Evolutionary conservation across 1,284 basidiomycete species (phyloP), one percentile per base, ranked within the genome.

Genomic region (Rhodotorula sp.): DNA sequence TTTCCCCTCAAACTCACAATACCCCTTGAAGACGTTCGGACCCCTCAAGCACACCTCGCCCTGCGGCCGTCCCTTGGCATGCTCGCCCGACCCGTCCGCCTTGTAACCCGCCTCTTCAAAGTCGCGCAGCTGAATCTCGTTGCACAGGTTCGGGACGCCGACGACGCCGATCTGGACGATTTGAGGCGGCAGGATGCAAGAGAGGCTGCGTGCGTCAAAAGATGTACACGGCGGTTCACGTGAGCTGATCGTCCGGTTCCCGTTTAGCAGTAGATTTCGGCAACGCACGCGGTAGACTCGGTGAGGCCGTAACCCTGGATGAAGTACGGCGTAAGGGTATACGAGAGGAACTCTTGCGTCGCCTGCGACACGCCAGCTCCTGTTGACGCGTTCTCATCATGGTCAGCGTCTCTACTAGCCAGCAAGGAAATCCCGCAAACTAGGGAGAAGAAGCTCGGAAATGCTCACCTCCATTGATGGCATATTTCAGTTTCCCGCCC

Each of bases 271-370:
- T 20, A 44, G 42, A n/a, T n/a, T 24, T 7, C 24, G 14, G 14
- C 5, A 15, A 54, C 64, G 44, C 24, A 66, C 64, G 64, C 64
- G 4, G 64, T 60, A 6, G 64, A 55, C 33, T 67, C 66, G 33
- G 66, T 67, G 1, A 61, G 48, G 6, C 66, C 94, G 70, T 66
- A 91, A 90, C 94, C 82, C 83, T 96, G 93, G n/a, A 97, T 82
- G 72, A 95, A 83, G 42, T 84, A 87, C 26, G 62, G 62, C 29
- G 93, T 91, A 33, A 98, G 83, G 15, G 91, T 88, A 57, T 87
- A 84, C 62, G 85, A 85, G 79, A 98, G 83, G 84, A 97, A 97
- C 79, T 94, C 88, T 80, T 98, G 95, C 0, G 95, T 95, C 78
- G 92, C 91, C 64, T 80, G 82, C 72, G 88, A 90, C 71, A 98